These are phyloP conservation scores for Ambrosia trifida DNA, from an alignment of 129 eudicot genomes.

Conservation along the genomic window DNA sequence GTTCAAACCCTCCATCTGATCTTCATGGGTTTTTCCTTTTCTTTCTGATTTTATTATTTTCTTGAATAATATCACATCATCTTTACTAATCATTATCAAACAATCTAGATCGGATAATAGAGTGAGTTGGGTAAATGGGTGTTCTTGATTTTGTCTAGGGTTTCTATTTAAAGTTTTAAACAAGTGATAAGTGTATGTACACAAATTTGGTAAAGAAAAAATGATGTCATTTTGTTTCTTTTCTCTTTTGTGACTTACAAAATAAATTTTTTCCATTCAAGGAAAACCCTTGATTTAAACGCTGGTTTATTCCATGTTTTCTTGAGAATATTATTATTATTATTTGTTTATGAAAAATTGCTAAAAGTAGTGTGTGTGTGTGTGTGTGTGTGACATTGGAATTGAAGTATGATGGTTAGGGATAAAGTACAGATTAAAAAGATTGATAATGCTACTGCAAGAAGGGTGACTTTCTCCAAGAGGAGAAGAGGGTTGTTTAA, in stretches of 20 bases:
- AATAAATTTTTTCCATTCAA: conserved; percentile 29
- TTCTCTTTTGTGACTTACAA: conserved; percentile 24
- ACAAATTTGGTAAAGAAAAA: conserved; percentile 54
- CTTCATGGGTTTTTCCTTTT: conserved; percentile 24
- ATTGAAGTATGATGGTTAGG: conserved; percentile 53
- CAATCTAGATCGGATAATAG: conserved; percentile 39
- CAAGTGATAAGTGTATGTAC: conserved; percentile 14
- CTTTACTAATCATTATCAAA: conserved; percentile 25
- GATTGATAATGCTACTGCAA: conserved; percentile 77
- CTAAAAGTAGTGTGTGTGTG: conserved; percentile 31
- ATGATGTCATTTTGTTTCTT: conserved; percentile 27
- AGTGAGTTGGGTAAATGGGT: conserved; percentile 34
- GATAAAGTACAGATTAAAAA: conserved; percentile 78
- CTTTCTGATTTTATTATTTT: conserved; percentile 13
- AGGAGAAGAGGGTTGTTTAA: conserved; percentile 90
- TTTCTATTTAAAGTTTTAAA: background rate
- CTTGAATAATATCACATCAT: background rate
- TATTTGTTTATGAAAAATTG: conserved; percentile 19
- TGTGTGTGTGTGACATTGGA: conserved; percentile 15
- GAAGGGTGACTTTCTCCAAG: conserved; percentile 90
- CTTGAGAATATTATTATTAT: conserved; percentile 18
- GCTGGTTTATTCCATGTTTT: conserved; percentile 37
- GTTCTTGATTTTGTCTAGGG: conserved; percentile 36
- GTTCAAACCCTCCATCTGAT: background rate
- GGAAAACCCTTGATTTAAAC: conserved; percentile 39